These are phyloP conservation scores for Grammothele lineata DNA, from an alignment of 768 basidiomycete species.

Conservation along the genomic window DNA sequence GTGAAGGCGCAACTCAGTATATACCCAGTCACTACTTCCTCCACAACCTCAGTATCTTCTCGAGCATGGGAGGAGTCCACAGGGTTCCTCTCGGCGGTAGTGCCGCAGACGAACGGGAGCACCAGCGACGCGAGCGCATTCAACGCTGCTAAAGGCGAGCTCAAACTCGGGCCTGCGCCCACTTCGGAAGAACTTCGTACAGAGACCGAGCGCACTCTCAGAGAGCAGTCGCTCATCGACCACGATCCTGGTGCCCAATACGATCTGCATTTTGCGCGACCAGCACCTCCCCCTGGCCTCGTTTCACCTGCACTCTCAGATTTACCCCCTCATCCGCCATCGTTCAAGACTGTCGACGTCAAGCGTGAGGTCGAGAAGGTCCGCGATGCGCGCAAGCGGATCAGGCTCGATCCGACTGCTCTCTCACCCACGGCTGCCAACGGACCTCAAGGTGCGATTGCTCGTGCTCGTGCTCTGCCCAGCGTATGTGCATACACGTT, in stretches of 20 bases:
- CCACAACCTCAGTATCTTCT: constrained; percentile 56
- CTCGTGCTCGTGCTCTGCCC: constrained; percentile 70
- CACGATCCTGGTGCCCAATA: constrained; percentile 63
- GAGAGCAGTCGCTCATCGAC: constrained; percentile 78
- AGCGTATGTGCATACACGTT: constrained; percentile 95
- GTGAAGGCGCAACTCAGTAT: neutral
- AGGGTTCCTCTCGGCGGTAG: constrained; percentile 74
- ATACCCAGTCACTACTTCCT: constrained; percentile 64
- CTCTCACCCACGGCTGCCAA: constrained; percentile 53
- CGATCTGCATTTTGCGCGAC: constrained; percentile 54
- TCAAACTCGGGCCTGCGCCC: constrained; percentile 85
- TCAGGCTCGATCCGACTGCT: constrained; percentile 77
- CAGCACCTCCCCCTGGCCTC: constrained; percentile 48
- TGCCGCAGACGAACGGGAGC: constrained; percentile 55
- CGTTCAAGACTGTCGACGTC: constrained; percentile 84
- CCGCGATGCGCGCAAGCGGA: constrained; percentile 87
- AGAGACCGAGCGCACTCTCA: constrained; percentile 75
- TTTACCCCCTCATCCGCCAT: constrained; percentile 73
- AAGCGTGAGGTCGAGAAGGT: constrained; percentile 88
- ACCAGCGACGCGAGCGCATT: constrained; percentile 65
- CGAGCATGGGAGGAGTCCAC: constrained; percentile 84
- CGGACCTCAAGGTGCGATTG: constrained; percentile 52
- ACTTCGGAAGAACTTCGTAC: constrained; percentile 73
- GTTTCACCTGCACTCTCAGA: constrained; percentile 66
- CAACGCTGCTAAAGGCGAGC: constrained; percentile 67